Evolutionary conservation across 805 yeast genomes (phyloP), one percentile per base, ranked within the genome.

Genomic region (Hyphopichia homilentoma): DNA sequence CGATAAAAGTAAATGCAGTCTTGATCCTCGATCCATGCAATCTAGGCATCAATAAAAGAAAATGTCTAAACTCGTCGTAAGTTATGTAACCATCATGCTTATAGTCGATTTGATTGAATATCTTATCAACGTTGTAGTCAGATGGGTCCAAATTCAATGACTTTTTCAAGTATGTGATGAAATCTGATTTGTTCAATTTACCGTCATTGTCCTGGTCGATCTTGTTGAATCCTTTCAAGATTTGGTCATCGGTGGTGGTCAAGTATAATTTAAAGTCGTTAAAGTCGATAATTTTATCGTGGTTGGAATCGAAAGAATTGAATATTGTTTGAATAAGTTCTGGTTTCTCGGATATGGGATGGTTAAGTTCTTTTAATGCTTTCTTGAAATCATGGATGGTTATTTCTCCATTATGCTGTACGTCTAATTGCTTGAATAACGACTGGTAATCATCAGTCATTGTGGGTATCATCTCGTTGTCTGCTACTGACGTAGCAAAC

Each of bases 11-110:
- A 55, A 79, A 90, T 4, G 96, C 96, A 0, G 96, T 82, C 46
- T 75, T 73, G 40, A 79, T 79, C 49, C 93, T 65, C 4, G 90
- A 81, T 2, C 93, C 94, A 39, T 78, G 70, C 14, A 76, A 59
- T 31, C 93, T 65, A 4, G 98, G 98, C 62, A 93, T 81, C 45
- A 90, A 75, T 31, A 89, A 56, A 17, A 90, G 60, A 30, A 85
- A 84, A 44, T 84, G 84, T 43, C 95, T 69, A 75, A 94, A 93
- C 46, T 90, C 90, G 32, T 87, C 87, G 50, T 77, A 85, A 0
- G 93, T 79, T 26, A 90, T 79, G 43, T 68, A 75, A 1, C 93
- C 90, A 35, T 73, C 76, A 29, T 71, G 60, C 38, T 76, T 68
- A 22, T 55, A 57, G 53, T 79, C 88, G 29, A 80, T 52, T 36